phyloP scores from a whole-genome alignment of 305 asterid genomes.

The Fraxinus latifolia region DNA sequence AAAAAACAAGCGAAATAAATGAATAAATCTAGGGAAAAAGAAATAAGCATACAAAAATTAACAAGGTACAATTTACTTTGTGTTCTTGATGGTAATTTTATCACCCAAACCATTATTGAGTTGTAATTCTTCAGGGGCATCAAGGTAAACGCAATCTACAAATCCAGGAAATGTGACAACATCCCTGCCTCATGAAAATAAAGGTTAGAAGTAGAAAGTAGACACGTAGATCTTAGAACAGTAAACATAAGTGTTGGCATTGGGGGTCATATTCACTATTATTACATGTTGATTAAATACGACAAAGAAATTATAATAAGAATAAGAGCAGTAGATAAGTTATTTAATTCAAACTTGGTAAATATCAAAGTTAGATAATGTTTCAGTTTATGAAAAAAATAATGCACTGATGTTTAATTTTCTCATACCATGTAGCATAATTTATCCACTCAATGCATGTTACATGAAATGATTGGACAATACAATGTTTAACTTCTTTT shows the following conservation, averaged over 20 bases:
- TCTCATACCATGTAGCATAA: not conserved
- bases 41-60: constrained; percentile 14
- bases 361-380: not conserved
- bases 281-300: not conserved
- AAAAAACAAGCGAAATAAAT: not conserved
- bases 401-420: not conserved
- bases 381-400: not conserved
- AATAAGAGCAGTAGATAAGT: not conserved
- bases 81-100: constrained; percentile 65
- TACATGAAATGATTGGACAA: not conserved
- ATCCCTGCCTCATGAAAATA: constrained; percentile 51
- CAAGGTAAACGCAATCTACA: constrained; percentile 90
- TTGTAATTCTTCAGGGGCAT: constrained; percentile 68
- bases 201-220: not conserved
- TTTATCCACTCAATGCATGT: not conserved
- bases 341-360: not conserved
- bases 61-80: constrained; percentile 48
- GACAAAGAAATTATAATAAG: not conserved
- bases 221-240: not conserved
- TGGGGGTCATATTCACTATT: not conserved
- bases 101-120: constrained; percentile 83
- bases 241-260: not conserved
- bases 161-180: constrained; percentile 87
- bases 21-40: not conserved
- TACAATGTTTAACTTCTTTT: not conserved